Evolutionary conservation across 371 early-diverging fungal species (phyloP).

Genomic region (Mucor plumbeus): DNA sequence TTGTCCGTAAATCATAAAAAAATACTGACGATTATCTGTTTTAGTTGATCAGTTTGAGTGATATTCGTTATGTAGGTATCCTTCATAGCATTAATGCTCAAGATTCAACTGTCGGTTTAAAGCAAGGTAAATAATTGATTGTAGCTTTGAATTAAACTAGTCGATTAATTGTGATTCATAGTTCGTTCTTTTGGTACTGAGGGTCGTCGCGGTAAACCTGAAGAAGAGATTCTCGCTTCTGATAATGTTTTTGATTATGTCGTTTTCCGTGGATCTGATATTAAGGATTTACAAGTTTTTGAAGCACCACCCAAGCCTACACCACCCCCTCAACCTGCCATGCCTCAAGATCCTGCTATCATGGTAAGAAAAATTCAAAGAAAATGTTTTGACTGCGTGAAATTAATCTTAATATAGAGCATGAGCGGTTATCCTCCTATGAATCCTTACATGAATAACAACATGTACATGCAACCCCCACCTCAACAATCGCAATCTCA

Average conservation of each 20-base stretch:
- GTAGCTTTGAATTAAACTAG: neutral
- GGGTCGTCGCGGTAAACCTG: conserved; percentile 79
- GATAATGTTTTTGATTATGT: conserved; percentile 90
- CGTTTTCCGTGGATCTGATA: conserved; percentile 92
- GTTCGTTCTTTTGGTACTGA: conserved; percentile 88
- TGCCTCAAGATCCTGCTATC: conserved; percentile 91
- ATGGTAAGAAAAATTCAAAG: conserved; percentile 55
- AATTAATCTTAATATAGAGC: conserved; percentile 13
- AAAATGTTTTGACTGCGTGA: conserved; percentile 10
- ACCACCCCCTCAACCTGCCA: conserved; percentile 56
- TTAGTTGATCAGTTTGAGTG: conserved; percentile 84
- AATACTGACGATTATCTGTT: no score
- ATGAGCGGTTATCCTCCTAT: conserved; percentile 49
- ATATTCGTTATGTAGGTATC: conserved; percentile 92
- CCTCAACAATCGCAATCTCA: conserved; percentile 23
- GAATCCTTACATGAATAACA: conserved; percentile 41
- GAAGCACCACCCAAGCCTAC: conserved; percentile 68
- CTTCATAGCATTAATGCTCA: conserved; percentile 86
- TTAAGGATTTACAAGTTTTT: conserved; percentile 91
- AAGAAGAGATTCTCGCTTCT: conserved; percentile 83
- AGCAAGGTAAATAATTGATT: conserved; percentile 64
- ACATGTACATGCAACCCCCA: conserved; percentile 27
- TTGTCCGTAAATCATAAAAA: no score
- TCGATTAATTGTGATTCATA: conserved; percentile 21
- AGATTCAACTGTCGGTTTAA: conserved; percentile 91